A percentile compares a stretch with the other conserved stretches of the same genome.
Conservation (phyloP, 345 rosid species). For the Pelargonium nanum region DNA sequence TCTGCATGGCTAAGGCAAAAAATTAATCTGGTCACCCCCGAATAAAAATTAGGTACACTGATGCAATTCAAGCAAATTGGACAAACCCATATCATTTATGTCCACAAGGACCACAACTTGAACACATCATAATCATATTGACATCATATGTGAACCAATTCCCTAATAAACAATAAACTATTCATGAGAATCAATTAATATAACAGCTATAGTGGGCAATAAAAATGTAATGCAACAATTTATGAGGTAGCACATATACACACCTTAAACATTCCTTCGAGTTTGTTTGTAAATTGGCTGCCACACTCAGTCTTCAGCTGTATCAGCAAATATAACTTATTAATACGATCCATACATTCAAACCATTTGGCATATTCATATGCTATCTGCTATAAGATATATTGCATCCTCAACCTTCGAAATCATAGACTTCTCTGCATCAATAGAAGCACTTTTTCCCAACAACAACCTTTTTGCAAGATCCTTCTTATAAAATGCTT, state of each 20-base stretch:
- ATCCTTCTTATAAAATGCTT: conserved; percentile 97
- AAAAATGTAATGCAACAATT: conserved; percentile 7
- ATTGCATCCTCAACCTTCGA: conserved; percentile 50
- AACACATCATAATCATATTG: too few relatives aligned
- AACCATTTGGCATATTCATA: neutral
- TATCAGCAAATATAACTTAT: conserved; percentile 19
- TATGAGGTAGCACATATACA: conserved; percentile 8
- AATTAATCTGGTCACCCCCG: too few relatives aligned
- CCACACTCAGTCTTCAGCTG: conserved; percentile 99
- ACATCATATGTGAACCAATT: too few relatives aligned
- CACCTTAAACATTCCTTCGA: conserved; percentile 99
- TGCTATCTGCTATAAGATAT: conserved; percentile 1
- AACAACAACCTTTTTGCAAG: conserved; percentile 88
- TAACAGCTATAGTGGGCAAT: neutral
- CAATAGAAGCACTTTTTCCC: conserved; percentile 98
- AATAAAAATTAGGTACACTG: too few relatives aligned
- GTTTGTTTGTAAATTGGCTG: conserved; percentile 96
- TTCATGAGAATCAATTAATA: neutral
- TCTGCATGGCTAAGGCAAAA: too few relatives aligned
- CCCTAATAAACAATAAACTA: too few relatives aligned
- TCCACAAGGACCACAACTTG: too few relatives aligned
- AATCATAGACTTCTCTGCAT: conserved; percentile 98
- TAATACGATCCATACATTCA: conserved; percentile 11
- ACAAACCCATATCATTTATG: too few relatives aligned
- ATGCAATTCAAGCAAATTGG: too few relatives aligned